phyloP scores from a whole-genome alignment of 2,329 filamentous ascomycete genomes.

The Fusarium poae region DNA sequence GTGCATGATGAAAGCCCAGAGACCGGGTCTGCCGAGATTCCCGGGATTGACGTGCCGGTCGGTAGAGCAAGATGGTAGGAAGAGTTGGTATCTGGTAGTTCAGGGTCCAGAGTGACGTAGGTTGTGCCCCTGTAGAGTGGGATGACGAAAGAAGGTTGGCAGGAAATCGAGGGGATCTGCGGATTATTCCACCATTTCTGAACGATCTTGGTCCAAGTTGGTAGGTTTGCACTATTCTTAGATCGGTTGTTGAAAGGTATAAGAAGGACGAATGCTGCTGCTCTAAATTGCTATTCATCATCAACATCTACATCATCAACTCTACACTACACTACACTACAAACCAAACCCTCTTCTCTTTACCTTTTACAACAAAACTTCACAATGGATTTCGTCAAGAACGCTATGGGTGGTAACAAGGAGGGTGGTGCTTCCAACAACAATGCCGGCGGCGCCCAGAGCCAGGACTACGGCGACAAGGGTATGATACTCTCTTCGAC shows the following conservation, averaged over 20 bases:
- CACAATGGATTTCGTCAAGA: conserved; percentile 57
- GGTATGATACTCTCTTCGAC: conserved; percentile 42
- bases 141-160: conserved; percentile 37
- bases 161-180: conserved; percentile 36
- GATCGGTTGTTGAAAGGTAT: conserved; percentile 18
- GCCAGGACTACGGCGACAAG: conserved; percentile 57
- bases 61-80: neutral
- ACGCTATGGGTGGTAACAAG: conserved; percentile 34
- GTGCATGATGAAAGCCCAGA: conserved; percentile 24
- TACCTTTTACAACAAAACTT: conserved; percentile 9
- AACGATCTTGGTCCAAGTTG: conserved; percentile 11
- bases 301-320: neutral
- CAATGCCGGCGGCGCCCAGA: neutral
- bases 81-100: conserved; percentile 17
- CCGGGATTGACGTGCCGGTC: conserved; percentile 1
- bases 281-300: neutral
- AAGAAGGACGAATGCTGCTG: conserved; percentile 29
- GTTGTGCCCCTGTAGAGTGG: conserved; percentile 22
- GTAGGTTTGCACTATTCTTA: conserved; percentile 22
- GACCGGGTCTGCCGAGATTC: conserved; percentile 10
- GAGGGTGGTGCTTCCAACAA: conserved; percentile 10
- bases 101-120: conserved; percentile 48
- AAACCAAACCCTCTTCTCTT: neutral
- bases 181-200: conserved; percentile 25
- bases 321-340: neutral